These are phyloP conservation scores for Metschnikowia baotianmanensis DNA, from an alignment of 805 yeast species.

Conservation along the genomic window DNA sequence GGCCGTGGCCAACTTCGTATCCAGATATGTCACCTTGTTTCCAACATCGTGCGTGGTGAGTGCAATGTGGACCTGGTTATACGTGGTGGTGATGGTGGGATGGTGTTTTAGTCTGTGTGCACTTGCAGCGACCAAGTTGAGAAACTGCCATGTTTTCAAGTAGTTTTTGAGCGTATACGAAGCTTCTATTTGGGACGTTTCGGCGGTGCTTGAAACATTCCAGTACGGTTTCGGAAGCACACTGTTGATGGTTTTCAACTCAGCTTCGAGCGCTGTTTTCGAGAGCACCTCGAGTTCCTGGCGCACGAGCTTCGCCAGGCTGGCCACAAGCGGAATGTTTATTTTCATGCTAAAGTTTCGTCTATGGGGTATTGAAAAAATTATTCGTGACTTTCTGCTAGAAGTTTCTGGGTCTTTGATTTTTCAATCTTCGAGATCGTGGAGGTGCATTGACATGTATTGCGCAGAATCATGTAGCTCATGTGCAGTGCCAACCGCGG, in stretches of 20 bases:
- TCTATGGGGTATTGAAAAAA: not conserved
- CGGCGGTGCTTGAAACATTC: constrained; percentile 2
- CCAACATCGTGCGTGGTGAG: constrained; percentile 66
- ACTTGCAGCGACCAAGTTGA: constrained; percentile 55
- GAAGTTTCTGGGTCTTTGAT: no score
- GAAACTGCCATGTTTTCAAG: constrained; percentile 65
- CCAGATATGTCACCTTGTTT: constrained; percentile 50
- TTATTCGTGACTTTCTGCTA: not conserved
- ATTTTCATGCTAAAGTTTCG: constrained; percentile 3
- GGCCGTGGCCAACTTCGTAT: constrained; percentile 53
- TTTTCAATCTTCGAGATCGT: no score
- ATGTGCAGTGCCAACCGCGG: no score
- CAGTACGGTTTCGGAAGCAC: constrained; percentile 34
- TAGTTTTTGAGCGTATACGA: constrained; percentile 47
- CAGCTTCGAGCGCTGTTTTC: constrained; percentile 3
- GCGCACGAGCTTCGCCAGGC: constrained; percentile 4
- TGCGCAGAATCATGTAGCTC: no score
- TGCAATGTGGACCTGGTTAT: constrained; percentile 53
- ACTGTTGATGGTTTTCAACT: constrained; percentile 49
- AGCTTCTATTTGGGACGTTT: constrained; percentile 25
- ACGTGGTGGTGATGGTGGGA: constrained; percentile 64
- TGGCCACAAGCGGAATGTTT: constrained; percentile 7
- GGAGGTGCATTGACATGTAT: no score
- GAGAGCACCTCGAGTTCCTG: constrained; percentile 10
- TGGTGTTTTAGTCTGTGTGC: constrained; percentile 65